Evolutionary conservation across 208 protist species (phyloP).

Genomic region (Crithidia mellificae): DNA sequence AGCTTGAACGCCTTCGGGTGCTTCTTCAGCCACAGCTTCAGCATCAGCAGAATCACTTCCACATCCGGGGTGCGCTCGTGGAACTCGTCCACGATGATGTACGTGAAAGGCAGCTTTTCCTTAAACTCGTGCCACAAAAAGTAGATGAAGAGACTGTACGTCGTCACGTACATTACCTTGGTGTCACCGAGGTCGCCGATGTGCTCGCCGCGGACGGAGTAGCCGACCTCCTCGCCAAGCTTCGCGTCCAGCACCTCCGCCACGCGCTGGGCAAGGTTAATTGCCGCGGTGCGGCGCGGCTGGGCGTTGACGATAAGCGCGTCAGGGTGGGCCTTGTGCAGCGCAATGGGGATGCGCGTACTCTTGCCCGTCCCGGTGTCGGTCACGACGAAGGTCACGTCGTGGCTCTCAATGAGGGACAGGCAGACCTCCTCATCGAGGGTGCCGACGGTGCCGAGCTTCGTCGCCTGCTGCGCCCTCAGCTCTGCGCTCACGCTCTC

Average conservation of each 20-base stretch:
- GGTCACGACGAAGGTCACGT: constrained; percentile 87
- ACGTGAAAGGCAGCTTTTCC: constrained; percentile 65
- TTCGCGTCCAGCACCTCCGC: constrained; percentile 46
- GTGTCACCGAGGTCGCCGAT: constrained; percentile 70
- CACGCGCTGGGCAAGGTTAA: constrained; percentile 80
- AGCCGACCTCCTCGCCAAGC: constrained; percentile 67
- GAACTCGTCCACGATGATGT: constrained; percentile 94
- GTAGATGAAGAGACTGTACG: constrained; percentile 85
- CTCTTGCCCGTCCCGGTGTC: constrained; percentile 91
- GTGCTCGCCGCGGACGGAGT: constrained; percentile 82
- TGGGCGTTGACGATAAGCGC: constrained; percentile 72
- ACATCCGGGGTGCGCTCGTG: constrained; percentile 95
- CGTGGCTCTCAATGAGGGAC: constrained; percentile 65
- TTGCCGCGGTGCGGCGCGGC: constrained; percentile 77
- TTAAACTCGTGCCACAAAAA: constrained; percentile 64
- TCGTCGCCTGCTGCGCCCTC: constrained; percentile 35
- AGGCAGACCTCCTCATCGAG: constrained; percentile 61
- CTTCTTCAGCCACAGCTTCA: constrained; percentile 78
- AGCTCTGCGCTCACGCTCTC: constrained; percentile 39
- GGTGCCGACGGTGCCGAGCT: constrained; percentile 42
- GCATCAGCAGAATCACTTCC: constrained; percentile 88
- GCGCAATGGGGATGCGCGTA: constrained; percentile 77
- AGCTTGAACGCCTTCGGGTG: constrained; percentile 72
- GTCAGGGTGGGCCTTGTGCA: constrained; percentile 48
- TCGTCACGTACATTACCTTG: constrained; percentile 86